Base-by-base conservation (phyloP, 257 asterid species). In the Craterostigma plantagineum region DNA sequence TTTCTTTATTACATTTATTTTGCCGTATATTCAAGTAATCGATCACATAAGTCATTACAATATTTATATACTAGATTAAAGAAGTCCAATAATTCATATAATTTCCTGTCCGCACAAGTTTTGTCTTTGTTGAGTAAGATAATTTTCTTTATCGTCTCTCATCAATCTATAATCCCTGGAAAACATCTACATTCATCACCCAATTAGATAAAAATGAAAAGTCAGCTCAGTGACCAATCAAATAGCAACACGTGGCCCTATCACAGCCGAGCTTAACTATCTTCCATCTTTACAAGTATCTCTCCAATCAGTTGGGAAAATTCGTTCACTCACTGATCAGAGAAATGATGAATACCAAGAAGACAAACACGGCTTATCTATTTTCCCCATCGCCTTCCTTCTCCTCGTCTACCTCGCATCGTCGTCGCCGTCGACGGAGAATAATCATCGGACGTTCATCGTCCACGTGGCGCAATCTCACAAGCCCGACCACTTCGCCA, bases 381-480 rank as follows among this genome's bases (percentile, higher is more conserved):
- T 63, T 46, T 40, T 67, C 46, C 10, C 53, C 34, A 14, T 64
- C 34, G 6, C 18, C 30, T 1, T 17, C 35, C 53, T 66, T 13
- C 42, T 63, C n/a, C 34, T 67, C 52, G 40, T 61, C 39, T 18
- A 66, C 18, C 46, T 50, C 48, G 58, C 67, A 35, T 7, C 38
- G 42, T 54, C n/a, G n/a, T n/a, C n/a, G n/a, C n/a, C n/a, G n/a
- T n/a, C 78, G 16, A 48, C 73, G 49, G 73, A 63, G n/a, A n/a
- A n/a, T 30, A 65, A 14, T 13, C 79, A 56, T 16, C 62, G 65
- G 33, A 82, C 93, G 35, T 87, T 67, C 75, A 87, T 87, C 63
- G 59, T 87, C 68, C 92, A 82, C 63, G 76, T 87, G 6, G 54
- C 81, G 34, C 62, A 65, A 60, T 58, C 79, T 6, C 62, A 66